A percentile compares a stretch with the other conserved stretches of the same genome.
Conservation (phyloP, 495 filamentous ascomycete species). For the Lepraria neglecta region DNA sequence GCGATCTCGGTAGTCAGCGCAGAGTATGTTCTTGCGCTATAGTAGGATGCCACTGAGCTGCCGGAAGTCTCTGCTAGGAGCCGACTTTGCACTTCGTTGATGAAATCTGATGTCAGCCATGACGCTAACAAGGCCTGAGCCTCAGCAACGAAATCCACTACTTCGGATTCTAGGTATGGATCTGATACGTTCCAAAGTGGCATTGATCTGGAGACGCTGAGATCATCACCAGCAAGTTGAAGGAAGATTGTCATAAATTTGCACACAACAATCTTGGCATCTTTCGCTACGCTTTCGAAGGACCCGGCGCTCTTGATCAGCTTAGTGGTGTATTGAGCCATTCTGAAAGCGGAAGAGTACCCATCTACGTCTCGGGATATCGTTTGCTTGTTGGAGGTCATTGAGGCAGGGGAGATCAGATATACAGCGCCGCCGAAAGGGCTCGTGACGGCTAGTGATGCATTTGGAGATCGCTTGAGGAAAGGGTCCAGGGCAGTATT, state of each 20-base stretch:
- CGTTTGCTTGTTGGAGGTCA: conserved; percentile 8
- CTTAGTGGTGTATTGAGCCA: conserved; percentile 54
- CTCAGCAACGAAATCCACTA: conserved; percentile 54
- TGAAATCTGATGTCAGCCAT: conserved; percentile 21
- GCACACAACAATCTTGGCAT: conserved; percentile 28
- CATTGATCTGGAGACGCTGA: conserved; percentile 52
- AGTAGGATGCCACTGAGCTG: conserved; percentile 28
- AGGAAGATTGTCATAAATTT: conserved; percentile 47
- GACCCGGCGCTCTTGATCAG: conserved; percentile 21
- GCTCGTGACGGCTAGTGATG: conserved; percentile 64
- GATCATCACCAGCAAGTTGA: conserved; percentile 58
- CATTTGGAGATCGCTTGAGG: conserved; percentile 49
- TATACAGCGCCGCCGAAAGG: conserved; percentile 64
- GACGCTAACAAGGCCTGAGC: conserved; percentile 41
- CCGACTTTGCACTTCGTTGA: conserved; percentile 21
- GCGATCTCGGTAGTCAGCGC: conserved; percentile 25
- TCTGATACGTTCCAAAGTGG: conserved; percentile 45
- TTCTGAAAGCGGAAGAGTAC: conserved; percentile 64
- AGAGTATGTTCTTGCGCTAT: conserved; percentile 30
- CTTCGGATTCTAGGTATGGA: conserved; percentile 51
- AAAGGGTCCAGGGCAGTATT: conserved; percentile 51
- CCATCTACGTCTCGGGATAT: conserved; percentile 57
- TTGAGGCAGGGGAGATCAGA: conserved; percentile 44
- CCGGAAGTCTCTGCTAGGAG: conserved; percentile 22
- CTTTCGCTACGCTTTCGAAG: conserved; percentile 19